A percentile compares a stretch with the other conserved stretches of the same genome.
These are phyloP conservation scores for Neurospora sp. DNA, from an alignment of 2,329 filamentous ascomycete species.

Conservation along the genomic window DNA sequence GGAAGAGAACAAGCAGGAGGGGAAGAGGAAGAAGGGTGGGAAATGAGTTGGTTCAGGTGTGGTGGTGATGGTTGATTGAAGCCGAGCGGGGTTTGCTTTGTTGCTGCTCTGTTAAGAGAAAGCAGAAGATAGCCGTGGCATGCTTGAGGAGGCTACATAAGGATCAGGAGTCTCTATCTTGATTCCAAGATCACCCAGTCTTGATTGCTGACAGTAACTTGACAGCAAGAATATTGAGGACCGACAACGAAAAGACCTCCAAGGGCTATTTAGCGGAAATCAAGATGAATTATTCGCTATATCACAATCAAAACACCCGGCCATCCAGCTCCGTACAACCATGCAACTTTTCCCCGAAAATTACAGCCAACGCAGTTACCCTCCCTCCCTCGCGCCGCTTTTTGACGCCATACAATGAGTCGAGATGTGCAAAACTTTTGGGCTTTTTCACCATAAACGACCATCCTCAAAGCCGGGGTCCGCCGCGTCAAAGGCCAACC, in stretches of 20 bases:
- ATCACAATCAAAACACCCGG: neutral
- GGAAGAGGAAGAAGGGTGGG: constrained; percentile 33
- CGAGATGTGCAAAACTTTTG: neutral
- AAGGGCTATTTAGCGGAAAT: neutral
- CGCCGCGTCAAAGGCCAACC: too few species aligned
- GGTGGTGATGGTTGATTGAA: neutral
- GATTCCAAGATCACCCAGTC: neutral
- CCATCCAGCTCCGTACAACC: neutral
- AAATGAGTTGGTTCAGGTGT: constrained; percentile 13
- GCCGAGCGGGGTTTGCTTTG: neutral
- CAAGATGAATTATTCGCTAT: neutral
- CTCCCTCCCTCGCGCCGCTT: neutral
- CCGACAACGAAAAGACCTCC: neutral
- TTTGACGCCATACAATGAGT: neutral
- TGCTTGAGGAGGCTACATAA: too few species aligned
- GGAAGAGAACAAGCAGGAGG: constrained; percentile 32
- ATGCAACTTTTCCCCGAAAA: neutral
- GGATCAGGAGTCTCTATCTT: too few species aligned
- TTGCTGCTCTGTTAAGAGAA: too few species aligned
- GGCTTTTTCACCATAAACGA: neutral
- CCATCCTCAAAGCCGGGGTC: neutral
- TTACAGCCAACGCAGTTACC: neutral
- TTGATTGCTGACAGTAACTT: neutral
- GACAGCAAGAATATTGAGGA: neutral
- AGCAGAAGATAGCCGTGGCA: too few species aligned